phyloP scores from a whole-genome alignment of 345 rosid genomes.

The Lumnitzera littorea region DNA sequence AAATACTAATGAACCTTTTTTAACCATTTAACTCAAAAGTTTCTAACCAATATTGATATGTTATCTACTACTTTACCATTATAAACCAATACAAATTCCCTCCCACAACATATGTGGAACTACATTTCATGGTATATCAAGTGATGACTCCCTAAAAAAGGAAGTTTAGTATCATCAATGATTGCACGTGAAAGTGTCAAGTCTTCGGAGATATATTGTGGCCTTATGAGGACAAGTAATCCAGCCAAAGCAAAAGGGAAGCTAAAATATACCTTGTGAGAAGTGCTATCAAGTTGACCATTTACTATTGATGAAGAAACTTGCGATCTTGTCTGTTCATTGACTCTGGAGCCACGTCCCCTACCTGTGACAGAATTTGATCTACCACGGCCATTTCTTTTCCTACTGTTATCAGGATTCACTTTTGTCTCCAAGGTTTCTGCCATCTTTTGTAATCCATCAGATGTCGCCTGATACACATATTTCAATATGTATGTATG shows the following conservation, averaged over 20 bases:
- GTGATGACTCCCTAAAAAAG: no score
- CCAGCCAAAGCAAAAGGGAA: not conserved
- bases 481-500: not conserved
- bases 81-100: no score
- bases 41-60: no score
- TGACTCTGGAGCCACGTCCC: conserved; percentile 82
- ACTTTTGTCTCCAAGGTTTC: conserved; percentile 49
- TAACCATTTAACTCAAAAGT: no score
- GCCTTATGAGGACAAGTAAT: not conserved
- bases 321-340: conserved; percentile 53
- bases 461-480: conserved; percentile 39
- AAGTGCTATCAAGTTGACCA: conserved; percentile 59
- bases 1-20: no score
- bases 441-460: conserved; percentile 55
- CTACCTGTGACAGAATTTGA: conserved; percentile 57
- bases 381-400: conserved; percentile 84
- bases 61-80: no score
- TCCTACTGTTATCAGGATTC: conserved; percentile 46
- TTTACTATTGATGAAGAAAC: conserved; percentile 39
- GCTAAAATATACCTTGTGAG: conserved; percentile 42
- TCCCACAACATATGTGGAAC: no score
- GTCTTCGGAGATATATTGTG: not conserved
- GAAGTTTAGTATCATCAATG: no score
- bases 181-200: not conserved
- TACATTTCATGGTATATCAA: no score